Conservation (phyloP, 805 yeast genomes). For the Kodamaea nitidulidarum region DNA sequence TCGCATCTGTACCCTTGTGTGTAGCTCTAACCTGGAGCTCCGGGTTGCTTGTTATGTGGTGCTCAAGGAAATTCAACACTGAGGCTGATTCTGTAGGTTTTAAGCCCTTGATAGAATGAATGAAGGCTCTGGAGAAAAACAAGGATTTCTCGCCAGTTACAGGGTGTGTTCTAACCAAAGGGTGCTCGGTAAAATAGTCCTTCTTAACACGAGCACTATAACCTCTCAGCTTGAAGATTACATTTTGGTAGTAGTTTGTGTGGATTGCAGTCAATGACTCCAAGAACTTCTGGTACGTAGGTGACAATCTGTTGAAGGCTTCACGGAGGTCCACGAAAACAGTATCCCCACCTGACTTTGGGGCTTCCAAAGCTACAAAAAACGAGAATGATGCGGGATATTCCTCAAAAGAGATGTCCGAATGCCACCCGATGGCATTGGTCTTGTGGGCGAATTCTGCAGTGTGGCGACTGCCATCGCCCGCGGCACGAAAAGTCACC, state of each 20-base stretch:
- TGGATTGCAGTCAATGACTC: slow-evolving; percentile 22
- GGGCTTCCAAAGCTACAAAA: slow-evolving; percentile 25
- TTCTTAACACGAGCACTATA: slow-evolving; percentile 17
- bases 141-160: slow-evolving; percentile 25
- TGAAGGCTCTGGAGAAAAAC: slow-evolving; percentile 20
- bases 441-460: slow-evolving; percentile 14
- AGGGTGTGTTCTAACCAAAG: slow-evolving; percentile 27
- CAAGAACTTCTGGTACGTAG: slow-evolving; percentile 19
- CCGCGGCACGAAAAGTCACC: slow-evolving; percentile 21
- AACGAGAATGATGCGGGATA: slow-evolving; percentile 24
- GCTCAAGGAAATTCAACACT: slow-evolving; percentile 19
- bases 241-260: slow-evolving; percentile 21
- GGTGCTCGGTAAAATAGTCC: slow-evolving; percentile 23
- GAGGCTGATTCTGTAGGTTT: slow-evolving; percentile 21
- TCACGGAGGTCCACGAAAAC: slow-evolving; percentile 24
- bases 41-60: slow-evolving; percentile 20
- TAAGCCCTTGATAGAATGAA: slow-evolving; percentile 21
- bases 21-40: slow-evolving; percentile 24
- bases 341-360: slow-evolving; percentile 26
- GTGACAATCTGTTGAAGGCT: slow-evolving; percentile 24
- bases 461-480: slow-evolving; percentile 17
- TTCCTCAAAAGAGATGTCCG: slow-evolving; percentile 23
- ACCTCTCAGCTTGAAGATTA: slow-evolving; percentile 13
- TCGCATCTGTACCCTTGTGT: slow-evolving; percentile 21
- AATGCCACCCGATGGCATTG: slow-evolving; percentile 18